A percentile compares a stretch with the other conserved stretches of the same genome.
Evolutionary conservation across 192 early-diverging fungal species (phyloP).

Genomic region (Backusella australiensis): DNA sequence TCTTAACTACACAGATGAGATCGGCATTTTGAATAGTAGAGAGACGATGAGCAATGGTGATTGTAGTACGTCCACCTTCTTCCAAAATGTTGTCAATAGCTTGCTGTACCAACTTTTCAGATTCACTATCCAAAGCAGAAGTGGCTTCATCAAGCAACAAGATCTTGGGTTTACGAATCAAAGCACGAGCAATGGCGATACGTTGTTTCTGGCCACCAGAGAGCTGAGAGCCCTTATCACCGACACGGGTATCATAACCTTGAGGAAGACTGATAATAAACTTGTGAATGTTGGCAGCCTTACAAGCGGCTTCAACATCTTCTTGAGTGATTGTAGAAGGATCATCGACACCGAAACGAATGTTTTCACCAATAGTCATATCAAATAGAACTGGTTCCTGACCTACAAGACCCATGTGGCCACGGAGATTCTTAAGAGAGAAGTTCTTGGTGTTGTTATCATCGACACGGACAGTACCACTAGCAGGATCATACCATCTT

Average conservation of each 20-base stretch:
- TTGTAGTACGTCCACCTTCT: constrained; percentile 62
- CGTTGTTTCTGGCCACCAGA: constrained; percentile 73
- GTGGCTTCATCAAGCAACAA: constrained; percentile 83
- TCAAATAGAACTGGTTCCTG: constrained; percentile 91
- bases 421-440: constrained; percentile 61
- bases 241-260: constrained; percentile 65
- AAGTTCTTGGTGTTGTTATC: constrained; percentile 53
- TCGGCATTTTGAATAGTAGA: constrained; percentile 69
- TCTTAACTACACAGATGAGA: constrained; percentile 69
- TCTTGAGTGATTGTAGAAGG: constrained; percentile 38
- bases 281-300: constrained; percentile 58
- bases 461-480: constrained; percentile 62
- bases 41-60: constrained; percentile 69
- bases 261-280: constrained; percentile 55
- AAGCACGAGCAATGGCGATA: constrained; percentile 80
- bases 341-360: constrained; percentile 58
- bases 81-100: constrained; percentile 61
- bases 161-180: constrained; percentile 81
- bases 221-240: constrained; percentile 60
- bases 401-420: constrained; percentile 73
- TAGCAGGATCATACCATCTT: constrained; percentile 73
- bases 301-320: constrained; percentile 51
- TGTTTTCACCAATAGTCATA: constrained; percentile 82
- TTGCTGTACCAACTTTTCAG: constrained; percentile 64
- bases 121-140: constrained; percentile 64